A percentile compares a stretch with the other conserved stretches of the same genome.
phyloP scores from a whole-genome alignment of 257 asterid genomes.

The Linaria vulgaris region DNA sequence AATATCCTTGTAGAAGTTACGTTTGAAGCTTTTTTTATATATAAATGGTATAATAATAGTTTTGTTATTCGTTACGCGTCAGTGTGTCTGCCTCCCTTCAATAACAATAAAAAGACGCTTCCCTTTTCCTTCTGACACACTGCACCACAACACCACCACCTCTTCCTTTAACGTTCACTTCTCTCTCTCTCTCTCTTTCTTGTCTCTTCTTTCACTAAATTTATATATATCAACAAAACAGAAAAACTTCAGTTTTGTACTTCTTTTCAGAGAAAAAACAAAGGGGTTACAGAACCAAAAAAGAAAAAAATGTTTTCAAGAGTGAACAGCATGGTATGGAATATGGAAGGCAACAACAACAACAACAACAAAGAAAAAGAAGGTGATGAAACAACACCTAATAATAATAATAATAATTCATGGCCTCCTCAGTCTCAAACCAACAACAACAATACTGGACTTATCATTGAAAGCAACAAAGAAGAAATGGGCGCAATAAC shows the following conservation, averaged over 20 bases:
- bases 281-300: not conserved
- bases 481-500: conserved; percentile 55
- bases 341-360: conserved; percentile 50
- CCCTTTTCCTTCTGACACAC: conserved; percentile 36
- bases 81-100: not conserved
- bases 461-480: conserved; percentile 30
- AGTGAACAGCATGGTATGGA: conserved; percentile 70
- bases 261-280: not conserved
- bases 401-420: too few species aligned
- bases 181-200: conserved; percentile 23
- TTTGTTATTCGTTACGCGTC: too few species aligned
- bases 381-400: conserved; percentile 37
- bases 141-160: not conserved
- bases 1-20: too few species aligned
- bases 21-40: too few species aligned
- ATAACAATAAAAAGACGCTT: conserved; percentile 28
- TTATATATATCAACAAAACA: too few species aligned
- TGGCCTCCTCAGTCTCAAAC: conserved; percentile 61
- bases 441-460: conserved; percentile 24
- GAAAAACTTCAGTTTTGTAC: not conserved
- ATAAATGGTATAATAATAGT: too few species aligned
- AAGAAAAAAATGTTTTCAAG: conserved; percentile 50
- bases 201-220: conserved; percentile 11
- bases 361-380: conserved; percentile 28
- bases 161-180: not conserved